Conservation (phyloP, 106 monocot genomes). For the Dendrobium catenatum region DNA sequence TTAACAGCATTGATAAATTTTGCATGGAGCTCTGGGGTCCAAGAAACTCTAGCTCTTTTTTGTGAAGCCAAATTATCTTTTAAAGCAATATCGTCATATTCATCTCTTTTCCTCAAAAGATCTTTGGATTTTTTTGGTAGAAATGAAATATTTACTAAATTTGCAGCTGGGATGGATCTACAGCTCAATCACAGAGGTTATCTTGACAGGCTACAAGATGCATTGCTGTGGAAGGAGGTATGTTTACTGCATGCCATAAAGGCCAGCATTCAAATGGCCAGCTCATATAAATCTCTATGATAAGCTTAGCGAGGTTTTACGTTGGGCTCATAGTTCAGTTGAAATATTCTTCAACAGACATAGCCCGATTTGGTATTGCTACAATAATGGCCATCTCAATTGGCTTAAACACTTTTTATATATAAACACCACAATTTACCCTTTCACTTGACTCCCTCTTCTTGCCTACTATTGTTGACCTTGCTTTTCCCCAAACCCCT, state of each 20-base stretch:
- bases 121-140: slow-evolving; percentile 48
- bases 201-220: slow-evolving; percentile 93
- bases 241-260: slow-evolving; percentile 86
- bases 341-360: slow-evolving; percentile 98
- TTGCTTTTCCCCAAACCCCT: slow-evolving; percentile 16
- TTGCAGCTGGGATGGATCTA: slow-evolving; percentile 95
- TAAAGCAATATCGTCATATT: slow-evolving; percentile 35
- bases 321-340: slow-evolving; percentile 93
- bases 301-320: slow-evolving; percentile 78
- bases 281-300: slow-evolving; percentile 94
- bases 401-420: slow-evolving; percentile 92
- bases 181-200: slow-evolving; percentile 93
- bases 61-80: slow-evolving; percentile 33
- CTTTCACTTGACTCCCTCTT: slow-evolving; percentile 81
- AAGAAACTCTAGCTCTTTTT: slow-evolving; percentile 64
- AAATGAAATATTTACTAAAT: not conserved
- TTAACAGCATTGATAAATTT: slow-evolving; percentile 75
- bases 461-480: slow-evolving; percentile 60
- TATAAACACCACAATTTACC: slow-evolving; percentile 94
- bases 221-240: slow-evolving; percentile 81
- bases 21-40: slow-evolving; percentile 53
- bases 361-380: slow-evolving; percentile 79
- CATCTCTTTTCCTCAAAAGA: slow-evolving; percentile 49
- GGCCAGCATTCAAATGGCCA: slow-evolving; percentile 90
- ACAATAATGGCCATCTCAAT: slow-evolving; percentile 76